Conservation (phyloP, 371 early-diverging fungal genomes). For the Thermomucor indicae-seudaticae region DNA sequence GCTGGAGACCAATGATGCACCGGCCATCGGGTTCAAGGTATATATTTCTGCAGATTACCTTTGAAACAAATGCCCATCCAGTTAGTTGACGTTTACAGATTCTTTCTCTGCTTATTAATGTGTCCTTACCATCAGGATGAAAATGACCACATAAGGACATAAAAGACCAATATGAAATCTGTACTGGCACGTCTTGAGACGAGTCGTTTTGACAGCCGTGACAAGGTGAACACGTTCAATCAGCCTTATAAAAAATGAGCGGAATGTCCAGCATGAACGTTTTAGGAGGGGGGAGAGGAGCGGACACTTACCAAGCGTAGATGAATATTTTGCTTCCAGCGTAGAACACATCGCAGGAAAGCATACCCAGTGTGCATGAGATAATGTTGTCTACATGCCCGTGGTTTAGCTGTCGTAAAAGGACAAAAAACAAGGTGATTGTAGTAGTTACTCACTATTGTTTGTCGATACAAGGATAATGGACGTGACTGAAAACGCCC, state of each 20-base stretch:
- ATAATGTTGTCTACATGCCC: constrained; percentile 24
- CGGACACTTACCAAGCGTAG: constrained; percentile 36
- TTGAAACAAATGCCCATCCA: no score
- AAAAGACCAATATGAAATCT: constrained; percentile 42
- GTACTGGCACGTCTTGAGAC: constrained; percentile 38
- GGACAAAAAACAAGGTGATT: not conserved
- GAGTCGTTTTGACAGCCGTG: constrained; percentile 37
- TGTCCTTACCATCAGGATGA: constrained; percentile 38
- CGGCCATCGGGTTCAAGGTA: constrained; percentile 36
- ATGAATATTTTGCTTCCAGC: constrained; percentile 44
- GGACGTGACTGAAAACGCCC: constrained; percentile 39
- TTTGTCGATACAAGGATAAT: constrained; percentile 41
- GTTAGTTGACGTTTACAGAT: no score
- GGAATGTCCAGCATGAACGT: not conserved
- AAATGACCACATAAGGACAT: constrained; percentile 39
- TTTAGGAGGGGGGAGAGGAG: not conserved
- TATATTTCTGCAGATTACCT: constrained; percentile 33
- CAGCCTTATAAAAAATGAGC: constrained; percentile 18
- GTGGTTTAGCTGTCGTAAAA: not conserved
- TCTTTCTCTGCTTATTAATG: no score
- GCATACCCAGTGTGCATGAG: constrained; percentile 43
- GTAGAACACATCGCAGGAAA: constrained; percentile 43
- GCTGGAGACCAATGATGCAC: constrained; percentile 50
- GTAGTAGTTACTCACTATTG: constrained; percentile 21
- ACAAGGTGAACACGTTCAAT: constrained; percentile 46